Evolutionary conservation across 1,284 basidiomycete species (phyloP).

Genomic region (Ceratobasidium sp.): DNA sequence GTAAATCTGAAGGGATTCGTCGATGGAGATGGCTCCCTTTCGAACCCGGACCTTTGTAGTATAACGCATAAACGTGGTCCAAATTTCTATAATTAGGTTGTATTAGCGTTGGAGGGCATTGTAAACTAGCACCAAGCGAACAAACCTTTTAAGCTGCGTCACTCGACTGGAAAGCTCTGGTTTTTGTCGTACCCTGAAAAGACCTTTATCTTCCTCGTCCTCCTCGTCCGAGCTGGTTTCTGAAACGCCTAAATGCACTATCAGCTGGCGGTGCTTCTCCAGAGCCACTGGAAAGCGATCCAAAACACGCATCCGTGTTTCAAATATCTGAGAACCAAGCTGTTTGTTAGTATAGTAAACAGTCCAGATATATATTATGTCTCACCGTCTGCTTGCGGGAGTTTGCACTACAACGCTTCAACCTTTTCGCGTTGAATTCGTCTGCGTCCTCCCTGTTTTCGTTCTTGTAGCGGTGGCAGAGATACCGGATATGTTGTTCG

Average conservation of each 20-base stretch:
- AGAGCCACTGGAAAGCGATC: background rate
- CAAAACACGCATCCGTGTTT: background rate
- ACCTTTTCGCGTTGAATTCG: background rate
- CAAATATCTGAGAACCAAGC: background rate
- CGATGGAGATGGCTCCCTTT: background rate
- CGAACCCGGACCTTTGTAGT: background rate
- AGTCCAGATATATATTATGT: background rate
- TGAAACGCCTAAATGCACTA: background rate
- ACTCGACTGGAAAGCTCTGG: background rate
- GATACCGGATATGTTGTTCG: background rate
- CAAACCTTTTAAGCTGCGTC: background rate
- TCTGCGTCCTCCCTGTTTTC: background rate
- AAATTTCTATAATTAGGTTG: background rate
- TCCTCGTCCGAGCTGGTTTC: conserved; percentile 5
- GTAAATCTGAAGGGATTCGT: background rate
- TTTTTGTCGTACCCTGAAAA: background rate
- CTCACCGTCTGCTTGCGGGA: background rate
- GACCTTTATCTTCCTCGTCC: background rate
- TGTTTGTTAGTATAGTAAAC: background rate
- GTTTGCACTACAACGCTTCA: background rate
- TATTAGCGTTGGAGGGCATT: background rate
- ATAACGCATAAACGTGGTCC: background rate
- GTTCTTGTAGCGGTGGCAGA: background rate
- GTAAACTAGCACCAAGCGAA: background rate
- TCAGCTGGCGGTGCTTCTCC: background rate